Conservation (phyloP, 495 filamentous ascomycete genomes). For the Podospora fimiseda region DNA sequence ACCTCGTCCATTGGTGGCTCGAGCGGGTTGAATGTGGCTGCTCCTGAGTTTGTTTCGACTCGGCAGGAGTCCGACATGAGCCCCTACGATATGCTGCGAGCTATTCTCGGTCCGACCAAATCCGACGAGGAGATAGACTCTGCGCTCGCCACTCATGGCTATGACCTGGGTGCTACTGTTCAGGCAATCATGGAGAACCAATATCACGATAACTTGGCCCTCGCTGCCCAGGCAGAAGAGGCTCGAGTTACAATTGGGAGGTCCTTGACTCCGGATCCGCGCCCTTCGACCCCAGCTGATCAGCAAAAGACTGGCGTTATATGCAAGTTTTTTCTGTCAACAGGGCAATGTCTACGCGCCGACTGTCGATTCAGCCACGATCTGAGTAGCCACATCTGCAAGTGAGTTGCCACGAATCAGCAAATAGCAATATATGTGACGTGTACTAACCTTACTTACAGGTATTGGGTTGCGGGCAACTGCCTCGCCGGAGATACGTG, state of each 20-base stretch:
- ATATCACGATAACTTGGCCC: conserved; percentile 35
- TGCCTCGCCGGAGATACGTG: conserved; percentile 93
- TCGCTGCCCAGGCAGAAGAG: conserved; percentile 40
- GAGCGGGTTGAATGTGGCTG: conserved; percentile 64
- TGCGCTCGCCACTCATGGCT: conserved; percentile 80
- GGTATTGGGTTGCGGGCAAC: conserved; percentile 95
- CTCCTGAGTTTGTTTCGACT: conserved; percentile 67
- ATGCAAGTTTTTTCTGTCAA: conserved; percentile 93
- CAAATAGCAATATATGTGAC: neutral
- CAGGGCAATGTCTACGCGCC: conserved; percentile 83
- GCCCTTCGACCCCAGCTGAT: conserved; percentile 65
- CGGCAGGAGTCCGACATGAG: conserved; percentile 79
- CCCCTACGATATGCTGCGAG: conserved; percentile 95
- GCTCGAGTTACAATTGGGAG: conserved; percentile 71
- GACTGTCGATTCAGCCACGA: conserved; percentile 98
- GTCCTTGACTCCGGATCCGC: conserved; percentile 67
- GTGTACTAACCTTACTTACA: conserved; percentile 34
- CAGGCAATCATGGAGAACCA: conserved; percentile 70
- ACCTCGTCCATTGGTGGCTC: conserved; percentile 63
- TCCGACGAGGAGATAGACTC: conserved; percentile 90
- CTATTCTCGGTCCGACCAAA: conserved; percentile 81
- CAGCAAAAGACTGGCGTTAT: conserved; percentile 74
- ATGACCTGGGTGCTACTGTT: conserved; percentile 88
- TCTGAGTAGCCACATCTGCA: conserved; percentile 92
- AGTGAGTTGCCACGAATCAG: conserved; percentile 55